These are phyloP conservation scores for Suillus ampliporus DNA, from an alignment of 768 basidiomycete species.

Conservation along the genomic window DNA sequence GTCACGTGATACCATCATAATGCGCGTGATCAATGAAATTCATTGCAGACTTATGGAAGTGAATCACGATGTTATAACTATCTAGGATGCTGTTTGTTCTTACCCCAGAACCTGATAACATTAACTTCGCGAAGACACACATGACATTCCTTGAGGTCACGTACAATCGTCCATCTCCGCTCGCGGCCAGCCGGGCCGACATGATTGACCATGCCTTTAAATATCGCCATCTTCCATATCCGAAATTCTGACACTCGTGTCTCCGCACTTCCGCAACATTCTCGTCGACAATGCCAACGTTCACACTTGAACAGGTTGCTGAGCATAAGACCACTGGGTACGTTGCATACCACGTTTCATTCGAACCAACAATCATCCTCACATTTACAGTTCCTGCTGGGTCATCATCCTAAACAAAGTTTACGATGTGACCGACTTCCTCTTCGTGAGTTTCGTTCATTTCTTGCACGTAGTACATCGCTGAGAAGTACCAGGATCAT, in stretches of 20 bases:
- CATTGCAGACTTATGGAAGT: no score
- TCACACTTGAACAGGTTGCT: conserved; percentile 61
- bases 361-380: conserved; percentile 16
- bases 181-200: conserved; percentile 8
- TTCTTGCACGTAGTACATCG: background rate
- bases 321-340: conserved; percentile 61
- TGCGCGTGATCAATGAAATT: no score
- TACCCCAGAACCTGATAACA: background rate
- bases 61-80: no score
- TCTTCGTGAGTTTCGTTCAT: conserved; percentile 49
- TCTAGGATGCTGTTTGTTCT: background rate
- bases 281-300: conserved; percentile 39
- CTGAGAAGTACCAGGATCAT: conserved; percentile 55
- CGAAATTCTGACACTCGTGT: background rate
- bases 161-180: background rate
- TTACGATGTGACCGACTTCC: conserved; percentile 87
- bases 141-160: background rate
- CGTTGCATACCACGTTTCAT: conserved; percentile 19
- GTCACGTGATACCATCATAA: conserved; percentile 39
- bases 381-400: conserved; percentile 72
- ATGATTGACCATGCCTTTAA: conserved; percentile 8
- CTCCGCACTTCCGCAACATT: conserved; percentile 9
- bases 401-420: conserved; percentile 80
- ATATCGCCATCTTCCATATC: conserved; percentile 3
- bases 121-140: background rate